Conservation (phyloP, 805 yeast genomes). For the Saturnispora hagleri region DNA sequence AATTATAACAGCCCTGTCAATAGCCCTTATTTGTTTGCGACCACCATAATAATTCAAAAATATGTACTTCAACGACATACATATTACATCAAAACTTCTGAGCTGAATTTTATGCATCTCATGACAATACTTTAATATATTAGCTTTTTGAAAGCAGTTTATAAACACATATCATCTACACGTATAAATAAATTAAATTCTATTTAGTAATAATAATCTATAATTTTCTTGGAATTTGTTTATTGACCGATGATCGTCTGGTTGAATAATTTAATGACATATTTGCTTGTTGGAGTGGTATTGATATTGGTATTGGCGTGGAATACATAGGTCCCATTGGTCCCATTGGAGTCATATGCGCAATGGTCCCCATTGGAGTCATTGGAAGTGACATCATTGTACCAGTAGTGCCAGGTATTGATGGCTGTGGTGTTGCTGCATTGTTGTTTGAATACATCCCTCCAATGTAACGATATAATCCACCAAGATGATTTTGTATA, state of each 20-base stretch:
- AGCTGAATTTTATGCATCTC: too few species aligned
- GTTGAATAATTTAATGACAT: not conserved
- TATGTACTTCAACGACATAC: not conserved
- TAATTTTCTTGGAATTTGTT: not conserved
- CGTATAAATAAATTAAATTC: not conserved
- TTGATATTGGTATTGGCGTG: not conserved
- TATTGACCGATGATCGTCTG: not conserved
- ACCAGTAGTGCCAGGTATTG: not conserved
- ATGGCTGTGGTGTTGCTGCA: conserved; percentile 6
- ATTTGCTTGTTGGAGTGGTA: not conserved
- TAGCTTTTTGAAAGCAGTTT: not conserved
- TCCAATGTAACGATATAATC: conserved; percentile 20
- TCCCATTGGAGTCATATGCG: not conserved
- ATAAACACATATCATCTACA: not conserved
- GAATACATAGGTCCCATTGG: not conserved
- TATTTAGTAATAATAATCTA: not conserved
- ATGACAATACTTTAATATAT: not conserved
- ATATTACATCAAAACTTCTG: too few species aligned
- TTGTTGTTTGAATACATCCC: conserved; percentile 11
- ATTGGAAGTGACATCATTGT: conserved; percentile 2
- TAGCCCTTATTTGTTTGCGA: not conserved
- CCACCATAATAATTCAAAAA: not conserved
- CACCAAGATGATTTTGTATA: conserved; percentile 27
- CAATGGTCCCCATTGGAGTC: conserved; percentile 3
- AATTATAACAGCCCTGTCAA: not conserved